Base-by-base conservation (phyloP, 2,329 filamentous ascomycete genomes). In the Zymoseptoria pseudotritici region DNA sequence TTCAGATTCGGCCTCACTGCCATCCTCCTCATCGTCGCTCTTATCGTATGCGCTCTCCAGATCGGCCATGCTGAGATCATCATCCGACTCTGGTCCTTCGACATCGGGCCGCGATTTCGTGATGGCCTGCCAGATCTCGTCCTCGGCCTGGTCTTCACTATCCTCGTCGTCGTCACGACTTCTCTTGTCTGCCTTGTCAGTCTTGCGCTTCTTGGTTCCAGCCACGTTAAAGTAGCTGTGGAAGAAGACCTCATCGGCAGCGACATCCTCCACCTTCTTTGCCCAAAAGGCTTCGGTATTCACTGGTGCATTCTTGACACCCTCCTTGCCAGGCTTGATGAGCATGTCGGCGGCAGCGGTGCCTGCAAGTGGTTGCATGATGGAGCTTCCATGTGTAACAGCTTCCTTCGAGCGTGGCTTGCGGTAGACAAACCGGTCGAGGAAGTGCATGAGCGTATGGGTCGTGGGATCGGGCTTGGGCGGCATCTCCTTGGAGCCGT, bases 371-470 rank as follows among this genome's bases (percentile, higher is more conserved):
- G 95, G 94, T 75, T 99, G 94, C 94, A 99, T 99, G 74, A 99
- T 96, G 24, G 91, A 97, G 26, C 84, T 82, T 55, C 95, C 95
- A 64, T 90, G 89, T 29, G 84, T 80, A 31, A 84, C 80, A 20
- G 75, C 73, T 4, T 72, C 66, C 65, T 79, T 83, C 3, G 86
- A 79, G 80, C 96, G 96, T 63, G 93, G 86, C 69, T 94, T 96
- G 67, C 90, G 88, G 81, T 97, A 99, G n/a, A 96, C 91, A 74
- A 99, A 99, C 68, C 95, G 92, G 76, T 99, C 94, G 60, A 99
- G 81, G 81, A 99, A 99, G 74, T 95, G 89, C 70, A 94, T 94
- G 54, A 99, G 83, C 1, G 90, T 94, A 74, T 97, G 93, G 60
- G 91, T 87, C 17, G 89, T 87, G 56, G 97, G 81, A 69, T 99